These are phyloP conservation scores for Melaleuca alternifolia DNA, from an alignment of 345 rosid species.

Conservation along the genomic window DNA sequence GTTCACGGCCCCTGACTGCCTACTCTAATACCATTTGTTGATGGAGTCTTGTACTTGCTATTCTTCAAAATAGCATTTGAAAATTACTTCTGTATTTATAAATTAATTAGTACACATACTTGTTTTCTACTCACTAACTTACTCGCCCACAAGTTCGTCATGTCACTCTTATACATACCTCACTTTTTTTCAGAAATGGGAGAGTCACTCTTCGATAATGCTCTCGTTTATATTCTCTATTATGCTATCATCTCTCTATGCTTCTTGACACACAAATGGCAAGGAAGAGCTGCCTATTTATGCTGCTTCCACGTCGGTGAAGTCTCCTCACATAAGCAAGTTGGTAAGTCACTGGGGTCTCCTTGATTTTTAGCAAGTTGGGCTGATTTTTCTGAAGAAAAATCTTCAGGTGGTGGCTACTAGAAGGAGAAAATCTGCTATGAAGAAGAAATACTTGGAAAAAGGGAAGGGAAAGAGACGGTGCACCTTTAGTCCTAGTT, in stretches of 20 bases:
- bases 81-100: neutral
- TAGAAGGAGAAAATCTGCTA: neutral
- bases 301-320: neutral
- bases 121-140: neutral
- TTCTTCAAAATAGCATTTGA: neutral
- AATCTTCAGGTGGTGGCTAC: neutral
- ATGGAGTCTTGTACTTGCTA: neutral
- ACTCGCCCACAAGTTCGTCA: neutral
- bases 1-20: fast-evolving
- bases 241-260: neutral
- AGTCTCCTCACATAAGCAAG: neutral
- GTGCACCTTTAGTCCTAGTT: neutral
- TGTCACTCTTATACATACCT: neutral
- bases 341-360: neutral
- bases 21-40: neutral
- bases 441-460: neutral
- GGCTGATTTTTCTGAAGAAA: neutral
- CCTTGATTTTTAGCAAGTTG: neutral
- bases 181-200: neutral
- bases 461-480: neutral
- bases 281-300: neutral
- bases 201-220: neutral
- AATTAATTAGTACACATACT: neutral
- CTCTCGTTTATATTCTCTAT: neutral
- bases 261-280: neutral